Evolutionary conservation across 495 filamentous ascomycete genomes (phyloP).

Genomic region (Rusavskia elegans): DNA sequence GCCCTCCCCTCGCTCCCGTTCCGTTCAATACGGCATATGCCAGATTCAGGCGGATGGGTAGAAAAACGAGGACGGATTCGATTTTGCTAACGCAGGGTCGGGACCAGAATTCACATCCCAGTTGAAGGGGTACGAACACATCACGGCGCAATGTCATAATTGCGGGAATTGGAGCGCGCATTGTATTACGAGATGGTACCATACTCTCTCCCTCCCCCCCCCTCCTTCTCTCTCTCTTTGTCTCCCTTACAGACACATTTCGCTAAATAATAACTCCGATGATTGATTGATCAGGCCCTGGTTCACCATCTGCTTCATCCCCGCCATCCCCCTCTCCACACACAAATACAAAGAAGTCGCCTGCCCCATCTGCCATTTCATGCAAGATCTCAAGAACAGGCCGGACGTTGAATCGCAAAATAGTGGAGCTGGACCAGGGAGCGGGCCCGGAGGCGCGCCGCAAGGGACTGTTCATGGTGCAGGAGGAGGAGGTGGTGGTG

Average conservation of each 20-base stretch:
- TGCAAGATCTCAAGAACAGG: slow-evolving; percentile 27
- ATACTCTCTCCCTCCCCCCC: neutral
- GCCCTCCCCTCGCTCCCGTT: slow-evolving; percentile 5
- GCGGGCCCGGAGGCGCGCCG: too few species aligned
- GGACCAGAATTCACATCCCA: slow-evolving; percentile 32
- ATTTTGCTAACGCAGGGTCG: neutral
- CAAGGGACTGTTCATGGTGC: too few species aligned
- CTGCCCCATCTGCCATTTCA: slow-evolving; percentile 36
- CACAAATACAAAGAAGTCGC: slow-evolving; percentile 40
- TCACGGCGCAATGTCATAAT: slow-evolving; percentile 38
- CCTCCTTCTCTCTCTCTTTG: neutral
- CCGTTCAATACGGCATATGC: neutral
- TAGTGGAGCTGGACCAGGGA: neutral
- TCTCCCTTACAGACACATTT: neutral
- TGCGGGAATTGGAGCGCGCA: slow-evolving; percentile 35
- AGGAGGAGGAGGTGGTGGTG: too few species aligned
- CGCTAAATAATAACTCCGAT: too few species aligned
- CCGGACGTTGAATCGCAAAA: slow-evolving; percentile 16
- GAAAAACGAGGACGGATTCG: neutral
- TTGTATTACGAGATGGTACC: slow-evolving; percentile 33
- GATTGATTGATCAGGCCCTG: too few species aligned
- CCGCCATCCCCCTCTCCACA: slow-evolving; percentile 30
- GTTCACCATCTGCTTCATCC: slow-evolving; percentile 39
- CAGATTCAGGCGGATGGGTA: too few species aligned
- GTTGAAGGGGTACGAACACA: slow-evolving; percentile 37